Percentiles rank a stretch among this genome's conserved stretches.
These are phyloP conservation scores for Aspergillus asperescens DNA, from an alignment of 495 filamentous ascomycete genomes.

Conservation along the genomic window DNA sequence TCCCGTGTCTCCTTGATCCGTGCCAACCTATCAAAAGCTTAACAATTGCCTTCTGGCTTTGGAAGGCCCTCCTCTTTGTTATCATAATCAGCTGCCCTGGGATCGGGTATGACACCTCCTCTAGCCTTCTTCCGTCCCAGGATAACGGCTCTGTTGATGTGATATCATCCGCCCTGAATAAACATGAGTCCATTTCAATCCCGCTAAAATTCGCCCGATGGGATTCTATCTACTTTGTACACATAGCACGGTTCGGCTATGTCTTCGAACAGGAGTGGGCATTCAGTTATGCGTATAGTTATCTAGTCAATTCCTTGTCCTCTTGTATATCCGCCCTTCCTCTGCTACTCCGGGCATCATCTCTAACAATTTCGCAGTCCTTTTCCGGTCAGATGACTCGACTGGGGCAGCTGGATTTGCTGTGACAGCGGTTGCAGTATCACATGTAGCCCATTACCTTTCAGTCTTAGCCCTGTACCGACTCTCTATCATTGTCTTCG, in stretches of 20 bases:
- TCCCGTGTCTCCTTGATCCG: constrained; percentile 26
- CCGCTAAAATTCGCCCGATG: constrained; percentile 65
- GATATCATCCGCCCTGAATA: constrained; percentile 4
- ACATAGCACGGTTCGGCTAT: constrained; percentile 65
- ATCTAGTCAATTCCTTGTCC: constrained; percentile 41
- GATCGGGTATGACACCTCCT: constrained; percentile 86
- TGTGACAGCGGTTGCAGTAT: constrained; percentile 55
- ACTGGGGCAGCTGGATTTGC: constrained; percentile 28
- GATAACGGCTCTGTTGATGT: constrained; percentile 9
- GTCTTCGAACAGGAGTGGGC: constrained; percentile 96
- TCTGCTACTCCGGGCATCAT: neutral
- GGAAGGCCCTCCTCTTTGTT: constrained; percentile 69
- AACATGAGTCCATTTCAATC: constrained; percentile 20
- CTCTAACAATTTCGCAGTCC: constrained; percentile 19
- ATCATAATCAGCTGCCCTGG: constrained; percentile 62
- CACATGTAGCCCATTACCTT: constrained; percentile 67
- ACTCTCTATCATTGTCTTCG: constrained; percentile 40
- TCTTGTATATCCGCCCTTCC: constrained; percentile 37
- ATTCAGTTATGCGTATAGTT: constrained; percentile 67
- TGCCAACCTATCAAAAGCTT: constrained; percentile 34
- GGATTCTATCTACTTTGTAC: constrained; percentile 87
- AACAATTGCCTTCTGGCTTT: constrained; percentile 43
- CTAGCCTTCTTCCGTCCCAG: constrained; percentile 49
- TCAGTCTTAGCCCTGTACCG: constrained; percentile 67
- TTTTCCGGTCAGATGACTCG: constrained; percentile 22